These are phyloP conservation scores for Stylonectria norvegica DNA, from an alignment of 2,329 filamentous ascomycete species.

Conservation along the genomic window DNA sequence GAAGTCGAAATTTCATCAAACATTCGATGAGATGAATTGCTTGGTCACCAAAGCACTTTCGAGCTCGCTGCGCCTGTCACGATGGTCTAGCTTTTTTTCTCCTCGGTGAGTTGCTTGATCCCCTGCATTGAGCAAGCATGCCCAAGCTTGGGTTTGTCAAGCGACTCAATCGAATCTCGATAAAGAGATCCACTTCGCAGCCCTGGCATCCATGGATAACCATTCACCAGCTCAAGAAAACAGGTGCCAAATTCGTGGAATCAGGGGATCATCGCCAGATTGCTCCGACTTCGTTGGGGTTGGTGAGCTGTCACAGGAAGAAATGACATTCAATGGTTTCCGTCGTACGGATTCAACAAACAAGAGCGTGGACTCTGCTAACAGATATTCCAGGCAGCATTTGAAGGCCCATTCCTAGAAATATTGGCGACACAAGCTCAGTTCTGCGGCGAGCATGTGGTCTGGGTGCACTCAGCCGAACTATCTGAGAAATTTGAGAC, in stretches of 20 bases:
- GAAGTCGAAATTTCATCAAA: slow-evolving; percentile 13
- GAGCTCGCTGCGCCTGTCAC: neutral
- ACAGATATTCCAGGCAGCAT: too few species aligned
- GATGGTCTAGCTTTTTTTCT: neutral
- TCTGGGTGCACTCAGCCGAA: slow-evolving; percentile 8
- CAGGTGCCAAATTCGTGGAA: slow-evolving; percentile 1
- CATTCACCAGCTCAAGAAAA: slow-evolving; percentile 14
- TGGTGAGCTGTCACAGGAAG: slow-evolving; percentile 14
- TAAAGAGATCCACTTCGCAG: slow-evolving; percentile 14
- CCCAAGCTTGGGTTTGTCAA: neutral
- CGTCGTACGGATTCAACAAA: too few species aligned
- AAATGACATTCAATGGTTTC: too few species aligned
- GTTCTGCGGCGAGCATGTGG: slow-evolving; percentile 4
- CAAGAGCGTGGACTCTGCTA: too few species aligned
- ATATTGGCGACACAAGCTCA: slow-evolving; percentile 11
- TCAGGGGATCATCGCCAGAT: slow-evolving; percentile 13
- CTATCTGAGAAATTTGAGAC: neutral
- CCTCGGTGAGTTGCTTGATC: neutral
- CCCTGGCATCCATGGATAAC: slow-evolving; percentile 8
- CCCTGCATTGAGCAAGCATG: neutral
- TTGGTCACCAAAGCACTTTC: too few species aligned
- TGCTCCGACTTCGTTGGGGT: neutral
- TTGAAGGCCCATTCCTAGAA: slow-evolving; percentile 1
- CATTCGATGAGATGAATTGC: slow-evolving; percentile 18
- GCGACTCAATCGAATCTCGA: slow-evolving; percentile 11